These are phyloP conservation scores for Noccaea bulbosa DNA, from an alignment of 345 rosid species.

Conservation along the genomic window DNA sequence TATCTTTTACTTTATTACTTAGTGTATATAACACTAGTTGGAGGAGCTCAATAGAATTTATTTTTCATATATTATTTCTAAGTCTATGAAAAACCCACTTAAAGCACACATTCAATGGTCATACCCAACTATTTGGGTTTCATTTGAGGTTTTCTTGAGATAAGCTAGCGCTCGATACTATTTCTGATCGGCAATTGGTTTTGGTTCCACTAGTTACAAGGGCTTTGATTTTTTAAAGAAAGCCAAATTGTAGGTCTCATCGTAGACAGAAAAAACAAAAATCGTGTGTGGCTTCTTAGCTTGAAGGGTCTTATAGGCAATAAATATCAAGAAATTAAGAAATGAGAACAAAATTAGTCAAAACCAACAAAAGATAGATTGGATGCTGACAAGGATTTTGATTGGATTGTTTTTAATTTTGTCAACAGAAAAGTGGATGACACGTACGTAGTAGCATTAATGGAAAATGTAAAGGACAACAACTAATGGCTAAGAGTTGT, in stretches of 20 bases:
- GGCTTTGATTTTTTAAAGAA: too few relatives aligned
- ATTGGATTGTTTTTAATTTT: constrained; percentile 3
- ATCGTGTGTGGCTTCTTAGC: neutral
- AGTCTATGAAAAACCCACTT: constrained; percentile 11
- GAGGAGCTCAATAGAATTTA: constrained; percentile 16
- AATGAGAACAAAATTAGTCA: constrained; percentile 1
- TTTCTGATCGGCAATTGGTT: constrained; percentile 15
- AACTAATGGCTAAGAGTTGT: constrained; percentile 39
- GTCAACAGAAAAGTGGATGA: constrained; percentile 44
- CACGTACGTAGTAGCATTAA: constrained; percentile 35
- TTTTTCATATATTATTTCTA: neutral
- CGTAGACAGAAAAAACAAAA: too few relatives aligned
- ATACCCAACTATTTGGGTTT: constrained; percentile 27
- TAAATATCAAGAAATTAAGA: neutral
- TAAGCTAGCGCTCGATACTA: neutral
- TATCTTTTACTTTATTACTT: constrained; percentile 33
- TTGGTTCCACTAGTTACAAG: neutral
- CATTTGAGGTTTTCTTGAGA: constrained; percentile 3
- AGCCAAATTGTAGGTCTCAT: too few relatives aligned
- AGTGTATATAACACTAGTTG: constrained; percentile 26
- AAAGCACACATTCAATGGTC: constrained; percentile 21
- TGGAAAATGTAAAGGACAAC: constrained; percentile 40
- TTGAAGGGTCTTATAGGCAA: neutral
- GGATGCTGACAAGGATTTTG: constrained; percentile 33
- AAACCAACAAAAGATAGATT: constrained; percentile 21